Percentiles rank a stretch among this genome's conserved stretches.
These are phyloP conservation scores for Strigomonas culicis DNA, from an alignment of 208 protist genomes.

Conservation along the genomic window DNA sequence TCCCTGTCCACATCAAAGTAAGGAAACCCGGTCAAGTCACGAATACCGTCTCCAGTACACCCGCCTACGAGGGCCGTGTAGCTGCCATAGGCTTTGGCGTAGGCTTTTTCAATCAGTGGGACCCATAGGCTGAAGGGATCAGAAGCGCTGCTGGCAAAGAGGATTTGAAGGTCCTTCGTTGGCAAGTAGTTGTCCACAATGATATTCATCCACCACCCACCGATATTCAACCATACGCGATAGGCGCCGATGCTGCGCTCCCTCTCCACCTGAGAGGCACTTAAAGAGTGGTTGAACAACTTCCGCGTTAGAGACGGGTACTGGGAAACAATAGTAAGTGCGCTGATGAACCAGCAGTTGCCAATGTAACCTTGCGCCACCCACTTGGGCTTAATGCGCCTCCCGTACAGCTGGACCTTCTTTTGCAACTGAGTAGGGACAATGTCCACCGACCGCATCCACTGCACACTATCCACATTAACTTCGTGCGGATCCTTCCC, in stretches of 20 bases:
- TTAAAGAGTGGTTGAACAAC: slow-evolving; percentile 69
- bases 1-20: slow-evolving; percentile 19
- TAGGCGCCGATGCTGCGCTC: slow-evolving; percentile 60
- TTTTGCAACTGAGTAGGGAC: slow-evolving; percentile 18
- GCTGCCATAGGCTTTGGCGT: slow-evolving; percentile 80
- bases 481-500: slow-evolving; percentile 19
- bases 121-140: slow-evolving; percentile 82
- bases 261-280: slow-evolving; percentile 40
- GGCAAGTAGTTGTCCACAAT: slow-evolving; percentile 87
- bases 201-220: slow-evolving; percentile 86
- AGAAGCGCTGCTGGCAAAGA: slow-evolving; percentile 47
- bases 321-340: slow-evolving; percentile 32
- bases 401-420: slow-evolving; percentile 27
- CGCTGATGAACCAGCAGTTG: slow-evolving; percentile 56
- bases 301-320: slow-evolving; percentile 36
- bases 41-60: slow-evolving; percentile 66
- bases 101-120: slow-evolving; percentile 83
- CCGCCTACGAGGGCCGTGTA: slow-evolving; percentile 79
- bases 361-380: slow-evolving; percentile 47
- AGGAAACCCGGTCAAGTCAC: slow-evolving; percentile 76
- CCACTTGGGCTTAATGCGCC: slow-evolving; percentile 21
- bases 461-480: slow-evolving; percentile 22
- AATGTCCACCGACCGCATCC: slow-evolving; percentile 45
- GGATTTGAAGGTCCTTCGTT: slow-evolving; percentile 10
- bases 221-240: slow-evolving; percentile 81